phyloP scores from a whole-genome alignment of 2,329 filamentous ascomycete genomes.

The Claviceps paspali region DNA sequence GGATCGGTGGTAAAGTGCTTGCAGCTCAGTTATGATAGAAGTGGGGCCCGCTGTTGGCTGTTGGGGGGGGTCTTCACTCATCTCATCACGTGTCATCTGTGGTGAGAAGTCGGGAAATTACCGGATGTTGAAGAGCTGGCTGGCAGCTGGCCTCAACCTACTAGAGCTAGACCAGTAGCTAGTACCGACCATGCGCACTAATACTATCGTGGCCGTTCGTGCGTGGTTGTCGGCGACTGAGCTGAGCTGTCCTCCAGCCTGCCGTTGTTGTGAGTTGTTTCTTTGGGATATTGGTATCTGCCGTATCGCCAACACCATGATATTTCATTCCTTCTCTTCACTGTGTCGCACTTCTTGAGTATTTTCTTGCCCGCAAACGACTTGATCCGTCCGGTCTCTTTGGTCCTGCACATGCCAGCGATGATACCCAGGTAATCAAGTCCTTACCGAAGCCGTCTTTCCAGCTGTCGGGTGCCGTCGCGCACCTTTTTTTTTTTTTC shows the following conservation, averaged over 20 bases:
- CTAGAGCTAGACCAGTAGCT: background rate
- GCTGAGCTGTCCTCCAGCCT: background rate
- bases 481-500: background rate
- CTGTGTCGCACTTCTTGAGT: background rate
- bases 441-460: conserved; percentile 16
- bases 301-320: background rate
- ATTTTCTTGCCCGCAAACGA: background rate
- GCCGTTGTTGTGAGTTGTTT: background rate
- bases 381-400: background rate
- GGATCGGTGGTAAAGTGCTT: conserved; percentile 8
- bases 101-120: background rate
- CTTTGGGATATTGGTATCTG: background rate
- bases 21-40: no score
- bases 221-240: background rate
- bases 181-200: background rate
- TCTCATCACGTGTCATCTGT: background rate
- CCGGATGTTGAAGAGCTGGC: background rate
- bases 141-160: background rate
- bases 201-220: conserved; percentile 8
- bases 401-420: conserved; percentile 15
- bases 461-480: conserved; percentile 15
- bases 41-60: conserved; percentile 1
- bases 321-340: background rate
- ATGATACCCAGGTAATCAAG: conserved; percentile 35
- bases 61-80: no score